These are phyloP conservation scores for Chlamydomonas schloesseri DNA, from an alignment of 139 green algal genomes.

Conservation along the genomic window DNA sequence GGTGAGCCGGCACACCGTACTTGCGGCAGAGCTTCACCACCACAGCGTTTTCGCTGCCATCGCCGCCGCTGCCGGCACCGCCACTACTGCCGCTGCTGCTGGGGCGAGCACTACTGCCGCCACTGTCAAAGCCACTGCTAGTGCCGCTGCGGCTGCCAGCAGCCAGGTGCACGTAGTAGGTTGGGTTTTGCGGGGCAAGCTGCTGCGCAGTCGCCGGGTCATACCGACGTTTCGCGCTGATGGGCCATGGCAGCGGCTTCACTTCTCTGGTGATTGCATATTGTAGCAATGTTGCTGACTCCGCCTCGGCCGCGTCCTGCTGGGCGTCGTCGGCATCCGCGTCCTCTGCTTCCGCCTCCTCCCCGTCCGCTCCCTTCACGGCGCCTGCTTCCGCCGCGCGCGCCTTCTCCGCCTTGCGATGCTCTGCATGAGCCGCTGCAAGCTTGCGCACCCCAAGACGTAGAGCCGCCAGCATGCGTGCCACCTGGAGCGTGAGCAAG, in stretches of 20 bases:
- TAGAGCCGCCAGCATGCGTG: background rate
- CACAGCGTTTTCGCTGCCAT: background rate
- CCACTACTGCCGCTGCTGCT: too few relatives aligned
- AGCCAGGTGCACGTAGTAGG: background rate
- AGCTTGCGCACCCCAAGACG: background rate
- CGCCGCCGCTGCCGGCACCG: background rate
- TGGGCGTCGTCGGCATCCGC: background rate
- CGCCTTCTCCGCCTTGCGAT: too few relatives aligned
- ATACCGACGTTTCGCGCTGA: background rate
- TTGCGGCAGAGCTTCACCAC: background rate
- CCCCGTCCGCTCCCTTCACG: too few relatives aligned
- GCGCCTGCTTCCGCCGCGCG: too few relatives aligned
- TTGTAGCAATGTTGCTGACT: too few relatives aligned
- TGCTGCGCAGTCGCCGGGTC: background rate
- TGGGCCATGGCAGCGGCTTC: slow-evolving; percentile 8
- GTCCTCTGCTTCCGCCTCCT: too few relatives aligned
- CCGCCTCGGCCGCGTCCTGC: too few relatives aligned
- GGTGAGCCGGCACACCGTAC: background rate
- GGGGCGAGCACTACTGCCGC: too few relatives aligned
- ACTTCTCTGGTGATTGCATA: too few relatives aligned
- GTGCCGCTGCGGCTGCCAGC: too few relatives aligned
- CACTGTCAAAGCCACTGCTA: too few relatives aligned
- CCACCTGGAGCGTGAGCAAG: background rate
- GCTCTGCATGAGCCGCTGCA: too few relatives aligned
- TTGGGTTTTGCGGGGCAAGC: background rate